Conservation (phyloP, 1,139 yeast genomes). For the Kodamaea alishanica region DNA sequence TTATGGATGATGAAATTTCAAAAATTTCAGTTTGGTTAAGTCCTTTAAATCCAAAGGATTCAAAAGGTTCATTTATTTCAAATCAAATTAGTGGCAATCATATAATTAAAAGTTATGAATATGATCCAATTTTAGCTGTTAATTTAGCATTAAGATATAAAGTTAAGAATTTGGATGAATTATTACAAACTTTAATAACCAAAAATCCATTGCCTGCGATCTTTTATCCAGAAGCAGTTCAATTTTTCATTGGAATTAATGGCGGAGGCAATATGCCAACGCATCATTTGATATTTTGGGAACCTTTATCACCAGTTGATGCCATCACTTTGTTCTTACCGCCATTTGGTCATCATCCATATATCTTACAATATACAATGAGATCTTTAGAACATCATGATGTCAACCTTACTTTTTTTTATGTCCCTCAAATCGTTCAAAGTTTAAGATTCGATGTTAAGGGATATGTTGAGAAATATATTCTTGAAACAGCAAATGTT, state of each 20-base stretch:
- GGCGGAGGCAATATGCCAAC: conserved; percentile 39
- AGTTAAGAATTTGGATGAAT: conserved; percentile 38
- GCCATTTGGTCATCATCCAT: conserved; percentile 63
- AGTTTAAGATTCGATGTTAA: conserved; percentile 73
- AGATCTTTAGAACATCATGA: conserved; percentile 86
- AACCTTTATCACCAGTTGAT: conserved; percentile 76
- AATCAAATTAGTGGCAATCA: conserved; percentile 33
- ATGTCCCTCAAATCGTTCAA: conserved; percentile 97
- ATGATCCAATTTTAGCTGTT: conserved; percentile 74
- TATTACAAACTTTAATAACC: conserved; percentile 46
- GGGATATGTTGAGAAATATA: conserved; percentile 86
- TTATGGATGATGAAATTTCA: conserved; percentile 73
- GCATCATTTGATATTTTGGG: conserved; percentile 64
- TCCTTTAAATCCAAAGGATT: conserved; percentile 53
- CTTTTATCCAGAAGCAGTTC: conserved; percentile 61
- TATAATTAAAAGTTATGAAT: conserved; percentile 53
- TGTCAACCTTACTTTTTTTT: conserved; percentile 85
- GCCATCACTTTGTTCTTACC: conserved; percentile 84
- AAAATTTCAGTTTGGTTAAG: conserved; percentile 76
- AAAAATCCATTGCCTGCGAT: conserved; percentile 62
- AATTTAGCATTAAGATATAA: conserved; percentile 62
- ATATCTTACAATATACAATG: conserved; percentile 81
- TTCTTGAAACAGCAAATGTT: conserved; percentile 87
- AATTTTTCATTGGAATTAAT: conserved; percentile 48
- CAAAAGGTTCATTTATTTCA: conserved; percentile 34